A percentile compares a stretch with the other conserved stretches of the same genome.
Evolutionary conservation across 164 flowering plant species (phyloP).

Genomic region (Vitis rupestris): DNA sequence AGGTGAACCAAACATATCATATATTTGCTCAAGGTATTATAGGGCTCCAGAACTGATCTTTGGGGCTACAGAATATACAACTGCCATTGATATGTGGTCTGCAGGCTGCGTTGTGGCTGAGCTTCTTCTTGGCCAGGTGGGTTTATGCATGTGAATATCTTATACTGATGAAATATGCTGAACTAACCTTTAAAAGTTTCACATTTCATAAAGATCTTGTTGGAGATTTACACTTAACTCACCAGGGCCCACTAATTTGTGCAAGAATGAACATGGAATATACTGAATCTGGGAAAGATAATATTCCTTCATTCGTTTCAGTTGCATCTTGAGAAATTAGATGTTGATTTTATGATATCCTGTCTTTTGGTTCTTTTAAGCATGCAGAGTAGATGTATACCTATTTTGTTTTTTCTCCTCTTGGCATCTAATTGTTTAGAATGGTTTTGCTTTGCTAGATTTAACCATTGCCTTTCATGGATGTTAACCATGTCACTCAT

Average conservation of each 20-base stretch:
- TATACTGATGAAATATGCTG: neutral
- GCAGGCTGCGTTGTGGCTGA: slow-evolving; percentile 97
- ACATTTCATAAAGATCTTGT: no score
- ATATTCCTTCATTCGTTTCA: neutral
- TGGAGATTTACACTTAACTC: no score
- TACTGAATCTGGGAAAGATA: neutral
- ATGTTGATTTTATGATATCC: no score
- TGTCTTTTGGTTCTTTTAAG: no score
- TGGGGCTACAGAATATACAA: slow-evolving; percentile 96
- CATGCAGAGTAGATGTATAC: no score
- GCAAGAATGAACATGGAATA: no score
- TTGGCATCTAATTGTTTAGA: neutral
- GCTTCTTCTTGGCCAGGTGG: slow-evolving; percentile 88
- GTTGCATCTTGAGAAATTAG: neutral
- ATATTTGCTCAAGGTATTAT: slow-evolving; percentile 94
- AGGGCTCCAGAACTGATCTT: slow-evolving; percentile 97
- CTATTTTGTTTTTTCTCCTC: neutral
- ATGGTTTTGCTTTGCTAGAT: neutral
- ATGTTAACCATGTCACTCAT: neutral
- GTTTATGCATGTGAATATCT: slow-evolving; percentile 11
- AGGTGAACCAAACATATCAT: slow-evolving; percentile 97
- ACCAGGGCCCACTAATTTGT: no score
- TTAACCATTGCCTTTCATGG: neutral
- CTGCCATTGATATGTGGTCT: slow-evolving; percentile 98
- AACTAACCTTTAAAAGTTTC: neutral